phyloP scores from a whole-genome alignment of 352 stramenopile species.

The Globisporangium perplexum region DNA sequence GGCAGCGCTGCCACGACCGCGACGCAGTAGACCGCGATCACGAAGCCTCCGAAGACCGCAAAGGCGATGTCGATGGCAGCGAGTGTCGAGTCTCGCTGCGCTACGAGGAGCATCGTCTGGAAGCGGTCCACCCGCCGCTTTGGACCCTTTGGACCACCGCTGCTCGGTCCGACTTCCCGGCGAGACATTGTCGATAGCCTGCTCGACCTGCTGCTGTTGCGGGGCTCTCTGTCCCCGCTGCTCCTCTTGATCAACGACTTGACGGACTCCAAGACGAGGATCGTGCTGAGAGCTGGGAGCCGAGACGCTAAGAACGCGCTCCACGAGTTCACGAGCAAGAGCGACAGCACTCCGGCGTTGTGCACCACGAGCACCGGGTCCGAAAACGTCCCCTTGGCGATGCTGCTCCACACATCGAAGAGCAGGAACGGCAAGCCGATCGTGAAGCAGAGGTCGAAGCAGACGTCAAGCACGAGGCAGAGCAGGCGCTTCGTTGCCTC shows the following conservation, averaged over 20 bases:
- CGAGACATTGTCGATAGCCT: background rate
- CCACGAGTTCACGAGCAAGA: constrained; percentile 7
- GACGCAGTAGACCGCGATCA: constrained; percentile 2
- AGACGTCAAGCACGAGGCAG: constrained; percentile 15
- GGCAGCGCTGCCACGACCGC: background rate
- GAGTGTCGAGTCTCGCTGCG: background rate
- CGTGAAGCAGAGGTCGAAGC: constrained; percentile 25
- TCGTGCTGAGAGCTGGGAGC: background rate
- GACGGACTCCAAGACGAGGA: constrained; percentile 5
- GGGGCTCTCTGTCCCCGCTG: too few species aligned
- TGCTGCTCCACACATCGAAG: constrained; percentile 15
- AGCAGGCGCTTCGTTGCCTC: constrained; percentile 15
- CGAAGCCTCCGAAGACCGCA: background rate
- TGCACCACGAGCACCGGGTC: constrained; percentile 3
- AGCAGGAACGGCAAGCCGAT: constrained; percentile 20
- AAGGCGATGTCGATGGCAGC: constrained; percentile 1
- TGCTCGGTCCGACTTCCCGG: background rate
- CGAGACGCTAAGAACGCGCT: background rate
- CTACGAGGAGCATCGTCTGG: constrained; percentile 1
- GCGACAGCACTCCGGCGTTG: background rate
- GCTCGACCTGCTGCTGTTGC: background rate
- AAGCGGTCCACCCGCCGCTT: background rate
- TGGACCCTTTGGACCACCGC: background rate
- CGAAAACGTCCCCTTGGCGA: constrained; percentile 3
- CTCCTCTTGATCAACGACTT: constrained; percentile 5